Percentiles rank a stretch among this genome's conserved stretches.
Evolutionary conservation across 441 rosid genomes (phyloP).

Genomic region (Gossypium gossypioides): DNA sequence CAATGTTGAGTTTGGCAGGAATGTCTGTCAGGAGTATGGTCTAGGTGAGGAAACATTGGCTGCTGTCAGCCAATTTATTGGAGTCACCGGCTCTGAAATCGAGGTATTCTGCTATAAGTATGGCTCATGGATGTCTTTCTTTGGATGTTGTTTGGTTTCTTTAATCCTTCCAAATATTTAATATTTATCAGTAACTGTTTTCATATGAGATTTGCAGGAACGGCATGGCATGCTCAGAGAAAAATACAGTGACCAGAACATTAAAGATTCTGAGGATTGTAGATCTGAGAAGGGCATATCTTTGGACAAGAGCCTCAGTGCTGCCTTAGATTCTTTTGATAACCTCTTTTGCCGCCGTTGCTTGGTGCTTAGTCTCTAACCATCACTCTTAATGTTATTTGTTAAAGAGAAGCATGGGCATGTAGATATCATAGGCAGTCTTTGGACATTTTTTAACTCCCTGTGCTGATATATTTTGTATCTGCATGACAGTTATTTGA

Average conservation of each 20-base stretch:
- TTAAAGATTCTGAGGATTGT: constrained; percentile 29
- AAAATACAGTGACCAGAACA: constrained; percentile 30
- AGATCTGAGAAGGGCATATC: constrained; percentile 31
- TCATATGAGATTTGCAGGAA: constrained; percentile 43
- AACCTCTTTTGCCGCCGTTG: constrained; percentile 87
- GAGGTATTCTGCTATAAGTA: constrained; percentile 33
- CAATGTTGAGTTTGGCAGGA: constrained; percentile 38
- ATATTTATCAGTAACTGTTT: constrained; percentile 15
- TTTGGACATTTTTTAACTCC: constrained; percentile 14
- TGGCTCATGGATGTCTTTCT: neutral
- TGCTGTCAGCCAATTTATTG: constrained; percentile 45
- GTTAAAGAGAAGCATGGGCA: constrained; percentile 3
- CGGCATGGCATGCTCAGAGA: constrained; percentile 47
- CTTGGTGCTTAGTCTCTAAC: constrained; percentile 41
- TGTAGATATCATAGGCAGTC: neutral
- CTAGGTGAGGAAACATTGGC: constrained; percentile 42
- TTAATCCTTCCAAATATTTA: constrained; percentile 3
- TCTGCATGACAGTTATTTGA: constrained; percentile 54
- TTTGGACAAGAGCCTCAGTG: constrained; percentile 51
- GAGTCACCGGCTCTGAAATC: constrained; percentile 39
- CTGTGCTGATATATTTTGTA: constrained; percentile 21
- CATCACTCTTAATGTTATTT: constrained; percentile 8
- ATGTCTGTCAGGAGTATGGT: constrained; percentile 47
- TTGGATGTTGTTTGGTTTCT: neutral
- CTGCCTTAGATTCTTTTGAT: constrained; percentile 56